Evolutionary conservation across 805 yeast species (phyloP).

Genomic region (Cyberlindnera meyerae): DNA sequence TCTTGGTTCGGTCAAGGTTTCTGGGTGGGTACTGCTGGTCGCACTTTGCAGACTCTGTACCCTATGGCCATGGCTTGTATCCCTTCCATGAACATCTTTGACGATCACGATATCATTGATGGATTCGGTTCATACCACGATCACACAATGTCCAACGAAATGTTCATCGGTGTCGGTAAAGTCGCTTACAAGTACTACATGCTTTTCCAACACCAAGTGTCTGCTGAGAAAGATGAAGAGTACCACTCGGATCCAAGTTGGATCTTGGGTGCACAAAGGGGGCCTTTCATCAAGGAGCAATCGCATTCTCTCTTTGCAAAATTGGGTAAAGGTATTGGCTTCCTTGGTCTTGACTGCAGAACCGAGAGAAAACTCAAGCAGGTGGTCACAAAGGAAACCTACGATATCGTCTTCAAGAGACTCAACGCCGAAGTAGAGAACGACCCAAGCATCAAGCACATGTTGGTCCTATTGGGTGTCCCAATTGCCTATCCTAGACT

Average conservation of each 20-base stretch:
- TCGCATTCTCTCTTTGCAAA: constrained; percentile 69
- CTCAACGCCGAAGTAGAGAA: constrained; percentile 47
- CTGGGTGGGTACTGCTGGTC: constrained; percentile 68
- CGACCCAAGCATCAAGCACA: constrained; percentile 59
- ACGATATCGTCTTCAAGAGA: constrained; percentile 56
- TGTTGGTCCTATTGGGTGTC: constrained; percentile 82
- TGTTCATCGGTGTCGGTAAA: constrained; percentile 69
- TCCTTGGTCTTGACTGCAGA: constrained; percentile 86
- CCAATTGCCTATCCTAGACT: constrained; percentile 93
- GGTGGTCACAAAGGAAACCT: constrained; percentile 52
- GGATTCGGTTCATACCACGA: constrained; percentile 90
- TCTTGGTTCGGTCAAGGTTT: constrained; percentile 89
- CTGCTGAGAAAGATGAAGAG: constrained; percentile 39
- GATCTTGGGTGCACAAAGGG: constrained; percentile 53
- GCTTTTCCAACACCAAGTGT: constrained; percentile 85
- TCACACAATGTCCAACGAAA: constrained; percentile 62
- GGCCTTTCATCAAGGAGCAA: constrained; percentile 64
- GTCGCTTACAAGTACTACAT: constrained; percentile 81
- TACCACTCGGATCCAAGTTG: constrained; percentile 45
- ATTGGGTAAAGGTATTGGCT: constrained; percentile 66
- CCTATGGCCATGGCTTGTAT: constrained; percentile 78
- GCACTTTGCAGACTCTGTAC: constrained; percentile 59
- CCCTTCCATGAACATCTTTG: constrained; percentile 82
- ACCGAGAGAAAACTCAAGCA: constrained; percentile 72
- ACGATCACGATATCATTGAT: constrained; percentile 95